Evolutionary conservation across 805 yeast species (phyloP).

Genomic region (Kodamaea hsintzibuensis): DNA sequence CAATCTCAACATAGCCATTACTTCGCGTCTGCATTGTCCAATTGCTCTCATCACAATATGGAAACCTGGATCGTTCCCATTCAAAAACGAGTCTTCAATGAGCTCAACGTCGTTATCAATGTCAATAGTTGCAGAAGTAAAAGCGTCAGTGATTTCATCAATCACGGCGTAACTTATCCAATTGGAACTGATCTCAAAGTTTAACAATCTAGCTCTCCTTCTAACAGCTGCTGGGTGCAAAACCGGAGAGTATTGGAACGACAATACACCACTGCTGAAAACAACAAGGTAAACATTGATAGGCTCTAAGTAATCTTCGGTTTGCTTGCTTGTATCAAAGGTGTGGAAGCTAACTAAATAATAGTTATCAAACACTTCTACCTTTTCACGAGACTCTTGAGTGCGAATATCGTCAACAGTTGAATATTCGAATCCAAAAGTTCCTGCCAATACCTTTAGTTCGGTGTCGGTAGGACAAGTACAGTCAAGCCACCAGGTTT

Average conservation of each 20-base stretch:
- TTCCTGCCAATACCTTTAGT: conserved; percentile 21
- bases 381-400: conserved; percentile 24
- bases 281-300: conserved; percentile 71
- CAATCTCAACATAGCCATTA: conserved; percentile 88
- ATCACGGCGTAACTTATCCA: conserved; percentile 82
- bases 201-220: conserved; percentile 77
- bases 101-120: conserved; percentile 81
- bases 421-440: conserved; percentile 24
- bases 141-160: conserved; percentile 84
- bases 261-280: conserved; percentile 57
- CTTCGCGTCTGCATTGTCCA: conserved; percentile 78
- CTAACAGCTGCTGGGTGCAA: conserved; percentile 69
- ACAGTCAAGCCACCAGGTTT: conserved; percentile 72
- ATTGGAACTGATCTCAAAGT: conserved; percentile 75
- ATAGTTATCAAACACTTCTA: conserved; percentile 22
- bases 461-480: conserved; percentile 23
- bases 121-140: conserved; percentile 77
- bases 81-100: conserved; percentile 82
- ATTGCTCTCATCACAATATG: conserved; percentile 75
- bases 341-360: conserved; percentile 24
- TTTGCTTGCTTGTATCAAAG: conserved; percentile 41
- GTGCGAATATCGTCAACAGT: conserved; percentile 24
- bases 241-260: conserved; percentile 62
- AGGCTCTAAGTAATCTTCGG: conserved; percentile 82
- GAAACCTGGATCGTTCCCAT: conserved; percentile 73